Conservation (phyloP, 2,329 filamentous ascomycete genomes). For the Aspergillus pseudotamarii region DNA sequence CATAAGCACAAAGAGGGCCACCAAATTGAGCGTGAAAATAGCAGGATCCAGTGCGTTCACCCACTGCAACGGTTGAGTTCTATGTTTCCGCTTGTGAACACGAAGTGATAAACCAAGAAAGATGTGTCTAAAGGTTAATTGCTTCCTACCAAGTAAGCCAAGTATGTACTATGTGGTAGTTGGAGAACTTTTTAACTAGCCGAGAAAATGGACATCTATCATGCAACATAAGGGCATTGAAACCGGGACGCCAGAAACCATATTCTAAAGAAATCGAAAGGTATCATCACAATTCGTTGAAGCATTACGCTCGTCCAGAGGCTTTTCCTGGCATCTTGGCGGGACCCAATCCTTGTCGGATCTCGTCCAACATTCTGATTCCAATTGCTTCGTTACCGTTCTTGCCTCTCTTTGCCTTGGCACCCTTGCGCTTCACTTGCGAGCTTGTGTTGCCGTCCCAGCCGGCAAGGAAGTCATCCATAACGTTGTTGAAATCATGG, state of each 20-base stretch:
- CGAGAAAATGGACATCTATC: background rate
- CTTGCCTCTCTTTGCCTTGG: conserved; percentile 66
- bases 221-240: conserved; percentile 6
- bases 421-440: conserved; percentile 47
- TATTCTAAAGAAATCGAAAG: conserved; percentile 18
- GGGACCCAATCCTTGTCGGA: conserved; percentile 77
- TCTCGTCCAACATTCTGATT: conserved; percentile 86
- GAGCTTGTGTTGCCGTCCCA: conserved; percentile 49
- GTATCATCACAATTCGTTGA: conserved; percentile 24
- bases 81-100: background rate
- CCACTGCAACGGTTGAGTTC: background rate
- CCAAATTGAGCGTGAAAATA: background rate
- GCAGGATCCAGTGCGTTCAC: background rate
- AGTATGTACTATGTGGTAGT: background rate
- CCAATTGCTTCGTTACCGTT: conserved; percentile 80
- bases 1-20: background rate
- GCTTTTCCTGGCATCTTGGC: conserved; percentile 59
- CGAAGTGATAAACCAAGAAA: background rate
- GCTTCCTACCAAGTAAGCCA: background rate
- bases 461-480: conserved; percentile 87
- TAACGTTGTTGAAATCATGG: conserved; percentile 81
- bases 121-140: background rate
- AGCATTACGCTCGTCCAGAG: conserved; percentile 34
- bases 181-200: background rate
- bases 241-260: conserved; percentile 4